Evolutionary conservation across 2,329 filamentous ascomycete species (phyloP).

Genomic region (Thyridium curvatum): DNA sequence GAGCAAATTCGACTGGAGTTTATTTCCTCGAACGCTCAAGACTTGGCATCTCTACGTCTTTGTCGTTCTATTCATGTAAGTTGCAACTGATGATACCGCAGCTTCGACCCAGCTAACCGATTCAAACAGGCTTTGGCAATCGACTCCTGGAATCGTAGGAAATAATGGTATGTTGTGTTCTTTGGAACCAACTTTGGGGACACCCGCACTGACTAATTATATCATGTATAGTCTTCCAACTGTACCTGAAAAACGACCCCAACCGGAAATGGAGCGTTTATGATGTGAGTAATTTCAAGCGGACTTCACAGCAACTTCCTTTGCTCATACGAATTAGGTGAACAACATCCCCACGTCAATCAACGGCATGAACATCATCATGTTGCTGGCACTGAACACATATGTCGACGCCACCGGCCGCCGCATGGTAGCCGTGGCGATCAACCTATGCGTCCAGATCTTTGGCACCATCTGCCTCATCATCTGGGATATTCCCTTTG

Average conservation of each 20-base stretch:
- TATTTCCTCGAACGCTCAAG: constrained; percentile 13
- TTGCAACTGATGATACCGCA: neutral
- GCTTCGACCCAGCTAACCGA: too few species aligned
- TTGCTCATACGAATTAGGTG: constrained; percentile 6
- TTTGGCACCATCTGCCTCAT: constrained; percentile 23
- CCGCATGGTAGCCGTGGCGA: constrained; percentile 20
- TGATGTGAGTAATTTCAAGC: neutral
- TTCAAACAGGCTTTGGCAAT: constrained; percentile 15
- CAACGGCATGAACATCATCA: constrained; percentile 20
- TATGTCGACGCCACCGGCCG: constrained; percentile 23
- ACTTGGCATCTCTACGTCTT: constrained; percentile 20
- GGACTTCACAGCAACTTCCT: too few species aligned
- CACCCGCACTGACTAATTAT: too few species aligned
- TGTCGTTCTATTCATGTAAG: constrained; percentile 18
- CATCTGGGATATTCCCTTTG: constrained; percentile 22
- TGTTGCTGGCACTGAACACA: constrained; percentile 16
- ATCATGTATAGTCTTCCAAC: constrained; percentile 14
- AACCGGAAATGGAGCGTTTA: constrained; percentile 18
- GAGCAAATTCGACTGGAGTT: constrained; percentile 13
- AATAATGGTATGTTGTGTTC: constrained; percentile 7
- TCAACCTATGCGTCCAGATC: constrained; percentile 20
- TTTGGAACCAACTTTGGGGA: too few species aligned
- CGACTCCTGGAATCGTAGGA: constrained; percentile 18
- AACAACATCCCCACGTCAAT: constrained; percentile 21
- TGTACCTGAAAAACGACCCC: constrained; percentile 18